These are phyloP conservation scores for Geosmithia putterillii DNA, from an alignment of 2,329 filamentous ascomycete species.

Conservation along the genomic window DNA sequence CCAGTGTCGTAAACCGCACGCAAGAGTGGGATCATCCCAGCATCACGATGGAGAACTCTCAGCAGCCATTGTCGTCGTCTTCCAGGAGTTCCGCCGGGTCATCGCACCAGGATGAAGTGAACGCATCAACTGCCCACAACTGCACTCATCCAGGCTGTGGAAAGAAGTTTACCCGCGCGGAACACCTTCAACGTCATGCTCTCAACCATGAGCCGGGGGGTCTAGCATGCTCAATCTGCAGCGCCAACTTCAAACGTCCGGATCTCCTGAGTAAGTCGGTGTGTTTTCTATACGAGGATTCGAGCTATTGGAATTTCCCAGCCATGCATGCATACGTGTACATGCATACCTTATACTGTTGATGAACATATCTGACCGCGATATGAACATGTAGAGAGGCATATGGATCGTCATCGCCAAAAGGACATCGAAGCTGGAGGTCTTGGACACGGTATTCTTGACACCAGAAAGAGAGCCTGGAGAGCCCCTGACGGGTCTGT, in stretches of 20 bases:
- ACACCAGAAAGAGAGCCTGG: slow-evolving; percentile 44
- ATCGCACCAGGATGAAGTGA: background rate
- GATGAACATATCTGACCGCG: background rate
- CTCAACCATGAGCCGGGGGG: slow-evolving; percentile 42
- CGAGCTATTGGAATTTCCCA: background rate
- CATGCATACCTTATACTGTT: background rate
- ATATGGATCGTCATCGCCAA: slow-evolving; percentile 40
- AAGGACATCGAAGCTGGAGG: slow-evolving; percentile 43
- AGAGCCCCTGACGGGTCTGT: slow-evolving; percentile 39
- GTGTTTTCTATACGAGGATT: background rate
- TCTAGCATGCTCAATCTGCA: slow-evolving; percentile 44
- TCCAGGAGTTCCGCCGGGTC: no score
- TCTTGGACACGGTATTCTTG: slow-evolving; percentile 33
- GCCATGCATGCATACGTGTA: background rate
- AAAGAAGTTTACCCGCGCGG: slow-evolving; percentile 42
- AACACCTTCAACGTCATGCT: slow-evolving; percentile 45
- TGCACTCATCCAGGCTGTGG: slow-evolving; percentile 33
- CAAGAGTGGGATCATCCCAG: background rate
- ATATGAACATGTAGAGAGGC: slow-evolving; percentile 31
- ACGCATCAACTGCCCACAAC: background rate
- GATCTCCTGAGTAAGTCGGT: slow-evolving; percentile 29
- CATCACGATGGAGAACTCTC: background rate
- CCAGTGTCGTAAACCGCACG: background rate
- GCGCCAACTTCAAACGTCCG: slow-evolving; percentile 47
- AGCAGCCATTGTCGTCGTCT: background rate